phyloP scores from a whole-genome alignment of 192 early-diverging fungal genomes.

The Pilobolus umbonatus region DNA sequence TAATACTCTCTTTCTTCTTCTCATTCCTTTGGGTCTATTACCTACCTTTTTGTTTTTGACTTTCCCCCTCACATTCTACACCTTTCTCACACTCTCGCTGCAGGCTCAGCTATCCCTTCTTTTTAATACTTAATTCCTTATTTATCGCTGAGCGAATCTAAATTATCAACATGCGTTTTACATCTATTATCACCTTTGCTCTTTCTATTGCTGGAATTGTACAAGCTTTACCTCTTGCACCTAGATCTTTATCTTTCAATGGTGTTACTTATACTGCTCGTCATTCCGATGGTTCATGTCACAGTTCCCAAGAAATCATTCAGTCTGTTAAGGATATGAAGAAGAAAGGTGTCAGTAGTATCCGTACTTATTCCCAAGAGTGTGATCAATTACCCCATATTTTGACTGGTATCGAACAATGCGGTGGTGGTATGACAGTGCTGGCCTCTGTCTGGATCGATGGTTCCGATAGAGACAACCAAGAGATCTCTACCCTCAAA shows the following conservation, averaged over 20 bases:
- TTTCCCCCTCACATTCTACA: background rate
- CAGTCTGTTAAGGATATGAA: constrained; percentile 15
- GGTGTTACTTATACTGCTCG: constrained; percentile 22
- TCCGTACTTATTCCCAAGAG: constrained; percentile 36
- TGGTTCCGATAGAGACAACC: constrained; percentile 8
- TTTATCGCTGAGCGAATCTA: background rate
- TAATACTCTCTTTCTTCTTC: too few species aligned
- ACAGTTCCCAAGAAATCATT: background rate
- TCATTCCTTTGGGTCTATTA: too few species aligned
- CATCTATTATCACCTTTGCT: constrained; percentile 7
- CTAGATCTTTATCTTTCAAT: background rate
- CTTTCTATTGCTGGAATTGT: constrained; percentile 8
- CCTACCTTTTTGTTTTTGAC: too few species aligned
- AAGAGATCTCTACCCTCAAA: constrained; percentile 20
- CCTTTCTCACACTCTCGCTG: background rate
- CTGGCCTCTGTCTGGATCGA: constrained; percentile 31
- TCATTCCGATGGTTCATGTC: constrained; percentile 20
- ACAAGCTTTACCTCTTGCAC: constrained; percentile 8
- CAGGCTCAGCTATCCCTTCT: background rate
- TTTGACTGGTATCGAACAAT: constrained; percentile 14
- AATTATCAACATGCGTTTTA: constrained; percentile 1
- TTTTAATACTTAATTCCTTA: background rate
- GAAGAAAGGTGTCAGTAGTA: constrained; percentile 16
- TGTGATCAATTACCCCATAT: constrained; percentile 23
- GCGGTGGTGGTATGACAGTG: constrained; percentile 24